Evolutionary conservation across 2,329 filamentous ascomycete species (phyloP), one percentile per base, ranked within the genome.

Genomic region (Fusarium udum): DNA sequence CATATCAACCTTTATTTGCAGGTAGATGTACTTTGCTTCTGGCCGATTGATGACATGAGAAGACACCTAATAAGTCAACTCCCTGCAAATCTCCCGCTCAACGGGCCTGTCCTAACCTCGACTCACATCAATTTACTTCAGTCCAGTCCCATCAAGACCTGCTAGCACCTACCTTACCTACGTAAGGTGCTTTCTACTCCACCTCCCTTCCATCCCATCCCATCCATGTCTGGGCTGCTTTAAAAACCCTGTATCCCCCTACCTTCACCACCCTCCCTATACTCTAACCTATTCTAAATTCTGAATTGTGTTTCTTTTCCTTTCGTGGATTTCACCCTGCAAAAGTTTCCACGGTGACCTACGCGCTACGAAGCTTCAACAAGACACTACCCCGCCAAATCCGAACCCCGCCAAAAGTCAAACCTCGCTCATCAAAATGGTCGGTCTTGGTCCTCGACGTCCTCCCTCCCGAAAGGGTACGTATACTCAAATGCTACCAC

Each of bases 381-480:
- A 70, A 63, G 60, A 63, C 49, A 68, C 76, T 82, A 80, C 80
- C 81, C 82, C 80, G 79, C 80, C 79, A 81, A 75, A 79, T 79
- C 78, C 79, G 80, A 75, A 80, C 80, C 82, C 79, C 80, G 75
- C 76, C 74, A 80, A 77, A 76, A 76, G 75, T 74, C 73, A 80
- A 75, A 75, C 67, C 69, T 64, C 77, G 57, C 72, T 64, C 49
- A 31, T 73, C 81, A 86, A 81, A 79, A 87, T 87, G 85, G 85
- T 87, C 77, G 85, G 85, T 73, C 81, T 87, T 71, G 85, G 85
- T 81, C 85, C 85, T 77, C 84, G 85, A 79, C 84, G 83, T 79
- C 85, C 84, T 74, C 85, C 85, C 77, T 85, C 84, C 77, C 83
- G 85, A 76, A 94, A 93, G 89, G 93, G 93, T 93, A 89, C 82